phyloP scores from a whole-genome alignment of 192 early-diverging fungal species.

The Backusella psychrophila region DNA sequence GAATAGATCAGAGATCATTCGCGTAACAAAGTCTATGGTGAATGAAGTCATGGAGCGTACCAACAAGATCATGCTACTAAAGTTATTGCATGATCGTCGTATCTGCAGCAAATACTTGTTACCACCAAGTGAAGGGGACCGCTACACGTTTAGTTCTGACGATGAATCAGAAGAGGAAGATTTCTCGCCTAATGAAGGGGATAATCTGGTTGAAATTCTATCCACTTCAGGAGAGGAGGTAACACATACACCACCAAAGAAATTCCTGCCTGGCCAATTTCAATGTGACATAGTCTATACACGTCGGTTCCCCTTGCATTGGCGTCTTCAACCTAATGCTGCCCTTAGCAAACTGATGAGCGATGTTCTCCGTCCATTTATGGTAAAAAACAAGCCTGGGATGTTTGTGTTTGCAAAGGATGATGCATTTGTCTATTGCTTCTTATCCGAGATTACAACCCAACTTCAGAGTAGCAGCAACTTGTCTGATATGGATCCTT shows the following conservation, averaged over 20 bases:
- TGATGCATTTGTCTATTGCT: conserved; percentile 57
- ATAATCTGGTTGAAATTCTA: conserved; percentile 36
- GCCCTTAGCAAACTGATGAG: conserved; percentile 60
- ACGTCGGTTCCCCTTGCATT: conserved; percentile 68
- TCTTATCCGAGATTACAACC: conserved; percentile 32
- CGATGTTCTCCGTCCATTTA: conserved; percentile 51
- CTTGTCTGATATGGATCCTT: background rate
- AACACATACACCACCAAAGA: conserved; percentile 30
- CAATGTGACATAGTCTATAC: conserved; percentile 66
- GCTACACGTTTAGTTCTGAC: conserved; percentile 38
- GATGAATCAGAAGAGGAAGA: conserved; percentile 55
- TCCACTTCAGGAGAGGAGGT: conserved; percentile 28
- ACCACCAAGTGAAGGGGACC: conserved; percentile 37
- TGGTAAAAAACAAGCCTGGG: conserved; percentile 69
- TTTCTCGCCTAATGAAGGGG: conserved; percentile 15
- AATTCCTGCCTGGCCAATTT: conserved; percentile 63
- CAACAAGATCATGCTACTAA: conserved; percentile 62
- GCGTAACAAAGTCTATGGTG: conserved; percentile 52
- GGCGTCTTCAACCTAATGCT: conserved; percentile 64
- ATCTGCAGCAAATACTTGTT: conserved; percentile 62
- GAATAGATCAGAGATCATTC: conserved; percentile 52
- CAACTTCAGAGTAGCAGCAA: background rate
- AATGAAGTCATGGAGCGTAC: conserved; percentile 59
- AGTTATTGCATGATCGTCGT: conserved; percentile 58
- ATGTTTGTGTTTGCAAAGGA: conserved; percentile 67